A percentile compares a stretch with the other conserved stretches of the same genome.
Conservation (phyloP, 108 stramenopile genomes). For the Schizochytrium sp. region DNA sequence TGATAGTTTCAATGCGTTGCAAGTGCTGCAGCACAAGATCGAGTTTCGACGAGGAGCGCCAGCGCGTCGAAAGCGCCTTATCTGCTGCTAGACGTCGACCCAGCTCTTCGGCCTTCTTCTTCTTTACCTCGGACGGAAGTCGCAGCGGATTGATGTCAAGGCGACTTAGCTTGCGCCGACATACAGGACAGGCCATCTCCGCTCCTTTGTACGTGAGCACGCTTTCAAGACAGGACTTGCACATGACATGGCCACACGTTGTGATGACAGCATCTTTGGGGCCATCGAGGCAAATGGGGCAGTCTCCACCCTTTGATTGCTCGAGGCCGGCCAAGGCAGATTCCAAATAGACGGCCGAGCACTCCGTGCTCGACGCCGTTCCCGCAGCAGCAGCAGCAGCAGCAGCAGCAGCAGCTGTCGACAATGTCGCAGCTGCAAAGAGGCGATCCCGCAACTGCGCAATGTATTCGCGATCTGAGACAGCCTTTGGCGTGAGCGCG, state of each 20-base stretch:
- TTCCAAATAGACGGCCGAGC: neutral
- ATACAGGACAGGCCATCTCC: neutral
- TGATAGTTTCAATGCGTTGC: neutral
- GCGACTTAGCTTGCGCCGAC: neutral
- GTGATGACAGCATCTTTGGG: slow-evolving; percentile 26
- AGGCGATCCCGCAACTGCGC: neutral
- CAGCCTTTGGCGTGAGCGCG: neutral
- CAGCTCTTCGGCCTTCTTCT: neutral
- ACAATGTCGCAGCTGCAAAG: neutral
- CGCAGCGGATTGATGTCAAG: neutral
- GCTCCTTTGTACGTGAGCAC: neutral
- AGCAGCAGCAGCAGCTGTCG: too few relatives aligned
- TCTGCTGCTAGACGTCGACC: too few relatives aligned
- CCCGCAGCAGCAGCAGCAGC: neutral
- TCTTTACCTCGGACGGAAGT: neutral
- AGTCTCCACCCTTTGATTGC: neutral
- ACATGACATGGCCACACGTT: slow-evolving; percentile 39
- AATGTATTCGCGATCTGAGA: neutral
- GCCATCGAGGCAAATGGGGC: slow-evolving; percentile 34
- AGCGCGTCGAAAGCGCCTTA: neutral
- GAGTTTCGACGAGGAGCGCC: neutral
- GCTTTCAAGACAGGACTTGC: neutral
- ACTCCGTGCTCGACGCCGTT: neutral
- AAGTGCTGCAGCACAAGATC: neutral
- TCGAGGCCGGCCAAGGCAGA: neutral